Percentiles rank a stretch among this genome's conserved stretches.
Conservation (phyloP, 2,329 filamentous ascomycete species). For the Helotiales sp. region DNA sequence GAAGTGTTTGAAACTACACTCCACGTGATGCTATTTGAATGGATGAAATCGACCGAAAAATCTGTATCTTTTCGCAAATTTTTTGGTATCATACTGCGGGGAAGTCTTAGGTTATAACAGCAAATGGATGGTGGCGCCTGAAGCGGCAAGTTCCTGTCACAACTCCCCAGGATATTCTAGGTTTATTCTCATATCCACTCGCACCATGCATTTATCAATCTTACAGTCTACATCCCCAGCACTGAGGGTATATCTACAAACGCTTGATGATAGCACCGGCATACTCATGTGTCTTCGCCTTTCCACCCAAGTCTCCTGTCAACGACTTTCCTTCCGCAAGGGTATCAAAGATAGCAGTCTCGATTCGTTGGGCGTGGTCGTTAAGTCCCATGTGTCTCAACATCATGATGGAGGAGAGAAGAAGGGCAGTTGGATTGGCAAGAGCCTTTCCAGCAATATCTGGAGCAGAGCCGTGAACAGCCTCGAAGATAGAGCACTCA, state of each 20-base stretch:
- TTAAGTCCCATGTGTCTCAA: conserved; percentile 94
- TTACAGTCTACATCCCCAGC: conserved; percentile 34
- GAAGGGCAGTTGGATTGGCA: conserved; percentile 94
- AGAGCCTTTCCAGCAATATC: conserved; percentile 96
- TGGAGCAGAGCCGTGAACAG: conserved; percentile 94
- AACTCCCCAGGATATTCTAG: not conserved
- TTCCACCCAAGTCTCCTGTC: conserved; percentile 94
- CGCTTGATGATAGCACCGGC: conserved; percentile 79
- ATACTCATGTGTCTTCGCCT: conserved; percentile 94
- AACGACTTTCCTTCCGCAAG: conserved; percentile 94
- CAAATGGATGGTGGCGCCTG: not conserved
- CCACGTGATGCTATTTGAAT: conserved; percentile 3
- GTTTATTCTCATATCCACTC: not conserved
- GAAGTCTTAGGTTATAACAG: not conserved
- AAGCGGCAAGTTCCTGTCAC: not conserved
- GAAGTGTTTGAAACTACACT: not conserved
- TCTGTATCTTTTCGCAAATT: too few relatives aligned
- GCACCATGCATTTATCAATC: conserved; percentile 29
- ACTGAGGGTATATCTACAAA: conserved; percentile 37
- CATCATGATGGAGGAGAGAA: conserved; percentile 99
- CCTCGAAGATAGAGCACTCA: conserved; percentile 99
- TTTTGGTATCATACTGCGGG: too few relatives aligned
- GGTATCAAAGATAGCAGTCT: conserved; percentile 93
- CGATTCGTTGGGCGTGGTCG: conserved; percentile 82
- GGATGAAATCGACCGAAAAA: too few relatives aligned